Conservation (phyloP, 371 early-diverging fungal genomes). For the Phascolomyces articulosus region DNA sequence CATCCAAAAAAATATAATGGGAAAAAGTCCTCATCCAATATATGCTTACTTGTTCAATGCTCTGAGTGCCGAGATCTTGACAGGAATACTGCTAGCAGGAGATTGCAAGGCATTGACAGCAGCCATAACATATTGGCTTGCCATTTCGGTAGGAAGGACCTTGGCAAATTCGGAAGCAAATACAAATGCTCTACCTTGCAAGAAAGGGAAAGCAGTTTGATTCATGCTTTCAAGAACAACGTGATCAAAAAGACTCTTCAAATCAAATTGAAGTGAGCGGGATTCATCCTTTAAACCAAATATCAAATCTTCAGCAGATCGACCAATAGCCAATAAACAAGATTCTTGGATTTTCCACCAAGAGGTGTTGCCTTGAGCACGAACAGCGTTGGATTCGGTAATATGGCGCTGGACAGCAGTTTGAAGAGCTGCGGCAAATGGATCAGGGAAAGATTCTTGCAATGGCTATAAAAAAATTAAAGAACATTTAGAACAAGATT, state of each 20-base stretch:
- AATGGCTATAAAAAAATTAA: slow-evolving; percentile 31
- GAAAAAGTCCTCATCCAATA: not conserved
- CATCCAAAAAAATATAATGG: not conserved
- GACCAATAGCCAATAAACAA: slow-evolving; percentile 75
- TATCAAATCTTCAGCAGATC: slow-evolving; percentile 61
- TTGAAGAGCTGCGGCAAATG: slow-evolving; percentile 60
- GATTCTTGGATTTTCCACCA: slow-evolving; percentile 91
- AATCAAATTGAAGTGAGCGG: slow-evolving; percentile 46
- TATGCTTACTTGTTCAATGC: slow-evolving; percentile 66
- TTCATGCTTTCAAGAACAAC: slow-evolving; percentile 74
- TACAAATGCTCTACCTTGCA: slow-evolving; percentile 88
- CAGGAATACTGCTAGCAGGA: slow-evolving; percentile 61
- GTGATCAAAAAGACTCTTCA: slow-evolving; percentile 80
- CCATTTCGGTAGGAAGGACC: slow-evolving; percentile 69
- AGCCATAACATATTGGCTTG: slow-evolving; percentile 71
- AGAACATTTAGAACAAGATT: not conserved
- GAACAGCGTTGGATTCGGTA: slow-evolving; percentile 54
- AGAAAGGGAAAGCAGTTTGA: slow-evolving; percentile 71
- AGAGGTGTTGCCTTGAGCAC: slow-evolving; percentile 47
- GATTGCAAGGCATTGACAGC: slow-evolving; percentile 72
- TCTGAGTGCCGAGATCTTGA: slow-evolving; percentile 81
- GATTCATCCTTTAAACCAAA: slow-evolving; percentile 50
- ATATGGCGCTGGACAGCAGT: slow-evolving; percentile 59
- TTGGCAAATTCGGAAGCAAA: slow-evolving; percentile 84
- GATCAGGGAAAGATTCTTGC: slow-evolving; percentile 59